Evolutionary conservation across 208 protist genomes (phyloP).

Genomic region (Leishmania mexicana): DNA sequence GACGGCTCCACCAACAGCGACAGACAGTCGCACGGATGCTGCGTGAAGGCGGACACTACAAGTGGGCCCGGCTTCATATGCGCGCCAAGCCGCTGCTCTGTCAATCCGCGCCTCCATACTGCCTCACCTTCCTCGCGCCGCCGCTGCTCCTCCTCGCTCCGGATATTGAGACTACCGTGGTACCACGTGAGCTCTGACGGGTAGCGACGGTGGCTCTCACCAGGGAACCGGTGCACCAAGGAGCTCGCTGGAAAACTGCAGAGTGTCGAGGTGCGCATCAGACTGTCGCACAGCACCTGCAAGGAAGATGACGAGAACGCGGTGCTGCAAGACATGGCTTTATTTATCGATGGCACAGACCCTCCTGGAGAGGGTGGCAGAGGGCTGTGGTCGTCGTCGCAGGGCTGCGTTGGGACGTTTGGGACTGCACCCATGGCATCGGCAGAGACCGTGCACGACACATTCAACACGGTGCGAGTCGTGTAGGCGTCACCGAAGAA

Average conservation of each 20-base stretch:
- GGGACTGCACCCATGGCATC: not conserved
- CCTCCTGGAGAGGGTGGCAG: not conserved
- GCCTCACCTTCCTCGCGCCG: constrained; percentile 32
- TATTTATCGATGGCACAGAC: not conserved
- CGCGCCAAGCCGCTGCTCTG: constrained; percentile 35
- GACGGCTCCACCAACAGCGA: constrained; percentile 54
- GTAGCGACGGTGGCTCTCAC: constrained; percentile 41
- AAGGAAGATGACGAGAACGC: constrained; percentile 5
- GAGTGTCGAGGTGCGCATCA: constrained; percentile 25
- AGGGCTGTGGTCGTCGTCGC: constrained; percentile 7
- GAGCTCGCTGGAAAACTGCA: constrained; percentile 13
- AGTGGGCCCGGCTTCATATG: constrained; percentile 30
- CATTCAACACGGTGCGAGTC: constrained; percentile 47
- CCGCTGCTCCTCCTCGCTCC: constrained; percentile 27
- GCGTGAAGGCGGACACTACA: constrained; percentile 49
- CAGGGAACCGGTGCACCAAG: constrained; percentile 23
- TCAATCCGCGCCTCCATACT: constrained; percentile 41
- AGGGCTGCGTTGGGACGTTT: not conserved
- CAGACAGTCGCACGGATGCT: constrained; percentile 38
- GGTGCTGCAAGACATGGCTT: not conserved
- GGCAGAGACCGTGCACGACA: constrained; percentile 16
- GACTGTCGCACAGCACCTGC: constrained; percentile 37
- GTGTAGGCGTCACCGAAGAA: constrained; percentile 80
- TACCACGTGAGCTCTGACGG: constrained; percentile 60
- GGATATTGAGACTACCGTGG: constrained; percentile 50